These are phyloP conservation scores for Calocybe gambosa DNA, from an alignment of 1,284 basidiomycete genomes.

Conservation along the genomic window DNA sequence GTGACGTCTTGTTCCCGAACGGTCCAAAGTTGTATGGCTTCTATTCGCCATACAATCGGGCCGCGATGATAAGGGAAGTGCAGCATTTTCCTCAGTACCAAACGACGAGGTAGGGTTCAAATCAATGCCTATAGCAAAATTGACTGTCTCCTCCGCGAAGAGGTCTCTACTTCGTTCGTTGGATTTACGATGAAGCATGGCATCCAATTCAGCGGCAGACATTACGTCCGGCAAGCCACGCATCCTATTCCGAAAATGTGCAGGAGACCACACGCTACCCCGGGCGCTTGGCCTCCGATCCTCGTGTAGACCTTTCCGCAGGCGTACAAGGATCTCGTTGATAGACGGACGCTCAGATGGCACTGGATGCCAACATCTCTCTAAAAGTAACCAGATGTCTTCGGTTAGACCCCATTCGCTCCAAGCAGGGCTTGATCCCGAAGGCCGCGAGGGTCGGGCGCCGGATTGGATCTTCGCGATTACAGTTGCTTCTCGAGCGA, in stretches of 20 bases:
- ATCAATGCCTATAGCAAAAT: too few species aligned
- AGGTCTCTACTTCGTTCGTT: too few species aligned
- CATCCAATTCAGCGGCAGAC: background rate
- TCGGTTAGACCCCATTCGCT: background rate
- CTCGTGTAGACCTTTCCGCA: too few species aligned
- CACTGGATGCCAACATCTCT: background rate
- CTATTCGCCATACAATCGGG: too few species aligned
- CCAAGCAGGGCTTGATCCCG: background rate
- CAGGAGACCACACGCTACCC: background rate
- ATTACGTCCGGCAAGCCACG: background rate
- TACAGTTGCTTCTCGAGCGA: slow-evolving; percentile 2
- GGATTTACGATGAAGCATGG: too few species aligned
- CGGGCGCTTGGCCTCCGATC: background rate
- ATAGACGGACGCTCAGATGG: background rate
- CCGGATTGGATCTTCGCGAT: slow-evolving; percentile 2
- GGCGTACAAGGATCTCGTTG: background rate
- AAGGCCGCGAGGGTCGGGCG: slow-evolving; percentile 1
- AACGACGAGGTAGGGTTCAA: too few species aligned
- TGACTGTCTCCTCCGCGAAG: too few species aligned
- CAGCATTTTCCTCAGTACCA: too few species aligned
- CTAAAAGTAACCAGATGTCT: background rate
- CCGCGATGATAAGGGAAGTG: too few species aligned
- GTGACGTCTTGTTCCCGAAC: too few species aligned
- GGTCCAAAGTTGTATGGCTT: too few species aligned
- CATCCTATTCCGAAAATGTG: background rate